These are phyloP conservation scores for Incumbomyces delicatus DNA, from an alignment of 2,329 filamentous ascomycete species.

Conservation along the genomic window DNA sequence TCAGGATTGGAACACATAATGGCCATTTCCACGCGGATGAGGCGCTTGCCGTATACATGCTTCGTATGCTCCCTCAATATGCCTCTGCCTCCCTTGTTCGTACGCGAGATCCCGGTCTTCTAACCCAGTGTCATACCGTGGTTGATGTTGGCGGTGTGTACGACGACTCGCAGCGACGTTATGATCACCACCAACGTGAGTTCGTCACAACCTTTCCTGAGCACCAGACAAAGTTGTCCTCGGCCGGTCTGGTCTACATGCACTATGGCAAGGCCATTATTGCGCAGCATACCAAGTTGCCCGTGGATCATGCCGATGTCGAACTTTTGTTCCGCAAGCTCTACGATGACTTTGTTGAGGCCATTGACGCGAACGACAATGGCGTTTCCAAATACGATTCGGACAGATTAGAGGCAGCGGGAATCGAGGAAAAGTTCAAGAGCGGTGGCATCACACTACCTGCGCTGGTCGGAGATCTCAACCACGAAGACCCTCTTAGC, in stretches of 20 bases:
- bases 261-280: slow-evolving; percentile 87
- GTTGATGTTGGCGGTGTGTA: slow-evolving; percentile 98
- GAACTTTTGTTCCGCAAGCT: slow-evolving; percentile 74
- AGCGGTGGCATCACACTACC: slow-evolving; percentile 75
- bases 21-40: slow-evolving; percentile 99
- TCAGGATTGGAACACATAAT: slow-evolving; percentile 86
- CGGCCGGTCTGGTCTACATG: slow-evolving; percentile 87
- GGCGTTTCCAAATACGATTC: slow-evolving; percentile 77
- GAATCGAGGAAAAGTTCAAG: slow-evolving; percentile 71
- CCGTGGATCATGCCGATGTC: slow-evolving; percentile 57
- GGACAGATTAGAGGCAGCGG: slow-evolving; percentile 56
- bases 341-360: slow-evolving; percentile 89
- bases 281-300: slow-evolving; percentile 51
- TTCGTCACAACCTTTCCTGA: slow-evolving; percentile 79
- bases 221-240: slow-evolving; percentile 79
- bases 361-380: slow-evolving; percentile 95
- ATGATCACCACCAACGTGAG: slow-evolving; percentile 93
- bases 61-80: slow-evolving; percentile 80
- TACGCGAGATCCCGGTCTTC: slow-evolving; percentile 70
- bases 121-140: slow-evolving; percentile 81
- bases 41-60: slow-evolving; percentile 90
- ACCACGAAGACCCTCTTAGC: slow-evolving; percentile 49
- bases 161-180: slow-evolving; percentile 64
- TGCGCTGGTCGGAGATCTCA: slow-evolving; percentile 70
- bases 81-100: slow-evolving; percentile 63